These are phyloP conservation scores for Pleurotus ostreatus DNA, from an alignment of 768 basidiomycete species.

Conservation along the genomic window DNA sequence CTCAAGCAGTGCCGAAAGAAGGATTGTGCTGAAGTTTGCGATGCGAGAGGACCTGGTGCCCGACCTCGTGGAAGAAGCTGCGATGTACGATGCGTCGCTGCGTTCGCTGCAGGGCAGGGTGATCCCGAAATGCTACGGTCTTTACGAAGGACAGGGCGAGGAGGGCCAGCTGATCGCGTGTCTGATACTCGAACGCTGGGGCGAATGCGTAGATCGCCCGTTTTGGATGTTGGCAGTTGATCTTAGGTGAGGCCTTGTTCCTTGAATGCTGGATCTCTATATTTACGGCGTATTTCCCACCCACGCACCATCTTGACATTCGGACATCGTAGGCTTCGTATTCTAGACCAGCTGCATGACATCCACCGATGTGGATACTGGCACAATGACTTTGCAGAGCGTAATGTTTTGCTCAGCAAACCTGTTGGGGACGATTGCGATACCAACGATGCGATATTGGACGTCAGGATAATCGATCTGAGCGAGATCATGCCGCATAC, in stretches of 20 bases:
- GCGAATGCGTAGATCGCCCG: slow-evolving; percentile 26
- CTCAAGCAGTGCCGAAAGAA: neutral
- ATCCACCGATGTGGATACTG: slow-evolving; percentile 30
- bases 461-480: neutral
- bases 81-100: slow-evolving; percentile 27
- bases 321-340: slow-evolving; percentile 20
- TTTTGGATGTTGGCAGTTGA: slow-evolving; percentile 25
- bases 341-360: slow-evolving; percentile 26
- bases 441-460: neutral
- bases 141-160: slow-evolving; percentile 27
- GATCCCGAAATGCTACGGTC: slow-evolving; percentile 30
- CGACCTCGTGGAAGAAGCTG: slow-evolving; percentile 29
- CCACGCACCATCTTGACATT: neutral
- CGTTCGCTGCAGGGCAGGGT: slow-evolving; percentile 26
- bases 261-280: too few relatives aligned
- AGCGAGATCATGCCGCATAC: neutral
- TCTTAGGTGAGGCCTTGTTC: neutral
- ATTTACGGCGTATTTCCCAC: too few relatives aligned
- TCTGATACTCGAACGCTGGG: slow-evolving; percentile 33
- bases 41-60: slow-evolving; percentile 33
- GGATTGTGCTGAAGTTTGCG: slow-evolving; percentile 33
- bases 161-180: slow-evolving; percentile 32
- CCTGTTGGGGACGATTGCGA: too few relatives aligned
- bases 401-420: slow-evolving; percentile 27
- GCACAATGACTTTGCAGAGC: slow-evolving; percentile 38